phyloP scores from a whole-genome alignment of 2,329 filamentous ascomycete genomes.

The Escovopsis sp. region DNA sequence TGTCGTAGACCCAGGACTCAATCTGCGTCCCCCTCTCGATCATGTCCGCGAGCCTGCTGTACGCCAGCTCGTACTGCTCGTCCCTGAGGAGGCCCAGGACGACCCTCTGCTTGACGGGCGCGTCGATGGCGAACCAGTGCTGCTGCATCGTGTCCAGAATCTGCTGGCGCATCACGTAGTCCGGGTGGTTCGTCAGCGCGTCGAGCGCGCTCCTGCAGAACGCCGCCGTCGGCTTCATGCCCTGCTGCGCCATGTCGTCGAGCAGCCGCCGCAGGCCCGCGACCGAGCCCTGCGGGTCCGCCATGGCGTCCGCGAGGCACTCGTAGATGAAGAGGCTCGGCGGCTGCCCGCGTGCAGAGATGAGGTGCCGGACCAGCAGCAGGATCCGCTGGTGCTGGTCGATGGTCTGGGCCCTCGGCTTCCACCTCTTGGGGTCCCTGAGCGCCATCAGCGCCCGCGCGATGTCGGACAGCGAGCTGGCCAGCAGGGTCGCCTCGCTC shows the following conservation, averaged over 20 bases:
- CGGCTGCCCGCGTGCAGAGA: conserved; percentile 37
- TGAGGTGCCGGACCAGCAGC: conserved; percentile 40
- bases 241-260: conserved; percentile 51
- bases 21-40: conserved; percentile 38
- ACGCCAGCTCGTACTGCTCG: conserved; percentile 66
- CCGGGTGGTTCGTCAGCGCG: conserved; percentile 68
- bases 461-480: conserved; percentile 13
- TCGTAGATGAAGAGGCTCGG: conserved; percentile 53
- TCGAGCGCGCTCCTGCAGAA: conserved; percentile 59
- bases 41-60: conserved; percentile 56
- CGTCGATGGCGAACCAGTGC: conserved; percentile 41
- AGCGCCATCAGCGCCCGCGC: conserved; percentile 14
- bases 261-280: conserved; percentile 48
- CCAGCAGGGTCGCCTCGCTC: conserved; percentile 7
- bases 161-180: conserved; percentile 60
- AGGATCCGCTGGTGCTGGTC: conserved; percentile 17
- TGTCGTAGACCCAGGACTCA: conserved; percentile 61
- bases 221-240: conserved; percentile 47
- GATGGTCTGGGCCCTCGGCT: conserved; percentile 7
- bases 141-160: conserved; percentile 61
- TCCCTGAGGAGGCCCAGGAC: conserved; percentile 66
- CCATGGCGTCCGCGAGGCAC: conserved; percentile 59
- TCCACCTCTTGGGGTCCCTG: conserved; percentile 10
- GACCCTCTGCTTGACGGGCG: conserved; percentile 51
- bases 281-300: conserved; percentile 51